Conservation (phyloP, 73 alveolate genomes). For the Paramecium octaurelia region DNA sequence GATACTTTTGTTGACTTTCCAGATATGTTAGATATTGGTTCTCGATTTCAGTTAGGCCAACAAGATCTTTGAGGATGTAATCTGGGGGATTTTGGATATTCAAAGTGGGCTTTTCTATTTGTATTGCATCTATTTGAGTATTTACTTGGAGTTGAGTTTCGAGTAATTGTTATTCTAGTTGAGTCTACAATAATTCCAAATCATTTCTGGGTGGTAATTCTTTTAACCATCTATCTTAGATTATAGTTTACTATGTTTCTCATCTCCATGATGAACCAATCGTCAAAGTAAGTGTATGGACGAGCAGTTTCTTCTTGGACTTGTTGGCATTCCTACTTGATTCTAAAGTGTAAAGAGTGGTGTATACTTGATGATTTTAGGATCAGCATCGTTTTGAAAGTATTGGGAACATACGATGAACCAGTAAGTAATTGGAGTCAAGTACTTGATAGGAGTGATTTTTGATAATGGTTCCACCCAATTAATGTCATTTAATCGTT, state of each 20-base stretch:
- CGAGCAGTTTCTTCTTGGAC: background rate
- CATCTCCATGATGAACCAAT: constrained; percentile 15
- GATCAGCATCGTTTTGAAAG: background rate
- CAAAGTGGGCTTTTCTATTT: background rate
- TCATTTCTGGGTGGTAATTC: constrained; percentile 21
- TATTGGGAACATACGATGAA: constrained; percentile 19
- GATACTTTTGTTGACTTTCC: background rate
- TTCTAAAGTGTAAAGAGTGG: background rate
- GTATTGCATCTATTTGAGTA: constrained; percentile 8
- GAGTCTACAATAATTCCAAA: background rate
- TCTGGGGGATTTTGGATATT: background rate
- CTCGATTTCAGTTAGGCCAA: constrained; percentile 18
- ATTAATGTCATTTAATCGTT: constrained; percentile 8
- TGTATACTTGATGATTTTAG: background rate
- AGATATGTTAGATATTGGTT: constrained; percentile 44
- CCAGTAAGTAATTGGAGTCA: constrained; percentile 36
- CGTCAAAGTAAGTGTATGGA: background rate
- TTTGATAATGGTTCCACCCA: constrained; percentile 18
- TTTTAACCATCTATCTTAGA: constrained; percentile 51
- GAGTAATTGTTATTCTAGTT: background rate
- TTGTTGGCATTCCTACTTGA: background rate
- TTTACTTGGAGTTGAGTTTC: background rate
- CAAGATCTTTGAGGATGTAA: constrained; percentile 43
- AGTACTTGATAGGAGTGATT: background rate
- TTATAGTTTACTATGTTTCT: constrained; percentile 18